Conservation (phyloP, 441 rosid species). For the Gossypium davidsonii region DNA sequence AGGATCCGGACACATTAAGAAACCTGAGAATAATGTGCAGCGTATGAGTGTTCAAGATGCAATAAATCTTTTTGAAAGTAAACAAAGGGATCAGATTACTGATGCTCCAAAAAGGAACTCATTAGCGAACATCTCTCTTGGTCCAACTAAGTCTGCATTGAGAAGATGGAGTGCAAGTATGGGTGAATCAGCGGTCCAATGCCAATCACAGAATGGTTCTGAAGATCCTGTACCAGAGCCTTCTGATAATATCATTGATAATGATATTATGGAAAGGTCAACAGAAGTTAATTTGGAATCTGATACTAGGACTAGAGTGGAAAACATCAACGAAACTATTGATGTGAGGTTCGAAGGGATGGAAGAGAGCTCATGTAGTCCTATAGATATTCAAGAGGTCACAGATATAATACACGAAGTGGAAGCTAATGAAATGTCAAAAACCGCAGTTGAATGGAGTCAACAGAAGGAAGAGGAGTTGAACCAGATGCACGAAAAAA, state of each 20-base stretch:
- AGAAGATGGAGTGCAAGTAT: conserved; percentile 71
- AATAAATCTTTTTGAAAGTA: conserved; percentile 60
- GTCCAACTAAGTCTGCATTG: conserved; percentile 43
- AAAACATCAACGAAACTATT: conserved; percentile 22
- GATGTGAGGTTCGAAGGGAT: conserved; percentile 21
- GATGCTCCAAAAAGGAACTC: conserved; percentile 37
- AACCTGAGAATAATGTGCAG: conserved; percentile 31
- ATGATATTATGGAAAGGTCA: conserved; percentile 21
- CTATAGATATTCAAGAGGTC: conserved; percentile 21
- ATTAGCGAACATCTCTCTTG: conserved; percentile 23
- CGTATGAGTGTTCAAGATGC: conserved; percentile 66
- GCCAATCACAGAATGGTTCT: conserved; percentile 23
- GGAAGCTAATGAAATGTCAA: conserved; percentile 26
- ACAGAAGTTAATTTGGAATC: conserved; percentile 28
- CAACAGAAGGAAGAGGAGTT: conserved; percentile 49
- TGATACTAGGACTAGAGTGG: conserved; percentile 20
- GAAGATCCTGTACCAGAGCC: conserved; percentile 26
- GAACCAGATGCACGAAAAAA: conserved; percentile 43
- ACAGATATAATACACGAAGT: conserved; percentile 15
- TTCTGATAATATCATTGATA: conserved; percentile 21
- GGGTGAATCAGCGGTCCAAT: conserved; percentile 35
- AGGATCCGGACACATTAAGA: conserved; percentile 34
- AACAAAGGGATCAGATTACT: conserved; percentile 39
- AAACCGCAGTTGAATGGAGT: conserved; percentile 40
- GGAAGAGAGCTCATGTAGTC: conserved; percentile 26